Evolutionary conservation across 1,139 yeast genomes (phyloP).

Genomic region (Hansenula sp.): DNA sequence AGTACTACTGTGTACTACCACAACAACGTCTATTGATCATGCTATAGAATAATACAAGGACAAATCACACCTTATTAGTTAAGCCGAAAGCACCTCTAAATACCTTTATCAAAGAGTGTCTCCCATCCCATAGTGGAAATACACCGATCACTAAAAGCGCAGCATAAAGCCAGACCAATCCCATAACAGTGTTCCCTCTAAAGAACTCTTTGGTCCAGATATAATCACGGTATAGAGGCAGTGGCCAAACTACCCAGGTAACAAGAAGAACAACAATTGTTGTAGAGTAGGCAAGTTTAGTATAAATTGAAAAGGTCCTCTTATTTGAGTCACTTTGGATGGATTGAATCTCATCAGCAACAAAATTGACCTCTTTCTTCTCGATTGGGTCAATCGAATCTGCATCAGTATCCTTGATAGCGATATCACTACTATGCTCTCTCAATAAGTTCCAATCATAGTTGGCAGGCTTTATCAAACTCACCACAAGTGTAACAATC

Average conservation of each 20-base stretch:
- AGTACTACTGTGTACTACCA: too few species aligned
- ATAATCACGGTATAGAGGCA: constrained; percentile 42
- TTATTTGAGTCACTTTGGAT: constrained; percentile 5
- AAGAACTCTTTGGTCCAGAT: constrained; percentile 37
- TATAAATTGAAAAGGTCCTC: constrained; percentile 31
- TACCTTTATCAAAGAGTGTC: constrained; percentile 27
- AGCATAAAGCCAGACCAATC: constrained; percentile 34
- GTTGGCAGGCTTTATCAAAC: constrained; percentile 27
- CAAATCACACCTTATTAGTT: too few species aligned
- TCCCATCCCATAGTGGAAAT: constrained; percentile 36
- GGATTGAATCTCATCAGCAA: constrained; percentile 5
- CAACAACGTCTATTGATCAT: too few species aligned
- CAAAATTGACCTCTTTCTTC: neutral
- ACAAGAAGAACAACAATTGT: constrained; percentile 28
- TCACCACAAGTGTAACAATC: constrained; percentile 25
- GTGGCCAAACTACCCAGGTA: constrained; percentile 42
- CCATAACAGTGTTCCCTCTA: constrained; percentile 30
- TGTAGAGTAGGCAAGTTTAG: too few species aligned
- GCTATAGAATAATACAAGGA: too few species aligned
- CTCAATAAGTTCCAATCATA: constrained; percentile 31
- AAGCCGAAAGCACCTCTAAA: constrained; percentile 24
- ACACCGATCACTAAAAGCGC: constrained; percentile 33
- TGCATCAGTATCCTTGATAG: neutral
- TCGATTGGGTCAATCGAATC: constrained; percentile 8
- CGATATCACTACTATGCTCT: constrained; percentile 22